Evolutionary conservation across 805 yeast species (phyloP).

Genomic region (Teunomyces lycoperdinae): DNA sequence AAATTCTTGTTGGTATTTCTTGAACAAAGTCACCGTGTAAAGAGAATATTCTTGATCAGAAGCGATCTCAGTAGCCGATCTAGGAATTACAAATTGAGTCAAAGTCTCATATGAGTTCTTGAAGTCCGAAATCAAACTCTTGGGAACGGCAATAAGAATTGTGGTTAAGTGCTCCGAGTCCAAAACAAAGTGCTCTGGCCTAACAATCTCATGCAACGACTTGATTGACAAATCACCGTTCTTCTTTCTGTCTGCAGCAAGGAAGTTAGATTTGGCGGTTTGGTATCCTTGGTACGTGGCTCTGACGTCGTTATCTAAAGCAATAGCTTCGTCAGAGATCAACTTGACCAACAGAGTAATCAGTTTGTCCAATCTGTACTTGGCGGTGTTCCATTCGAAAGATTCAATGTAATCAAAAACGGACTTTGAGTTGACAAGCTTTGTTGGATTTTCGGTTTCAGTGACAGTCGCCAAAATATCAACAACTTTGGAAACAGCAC

Average conservation of each 20-base stretch:
- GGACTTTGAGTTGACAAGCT: constrained; percentile 41
- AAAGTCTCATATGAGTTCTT: constrained; percentile 71
- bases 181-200: constrained; percentile 77
- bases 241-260: constrained; percentile 88
- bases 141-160: constrained; percentile 86
- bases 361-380: constrained; percentile 82
- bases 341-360: constrained; percentile 69
- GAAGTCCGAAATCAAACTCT: constrained; percentile 57
- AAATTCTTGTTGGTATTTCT: constrained; percentile 72
- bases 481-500: constrained; percentile 67
- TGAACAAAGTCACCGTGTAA: constrained; percentile 80
- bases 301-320: constrained; percentile 82
- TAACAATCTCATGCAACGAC: constrained; percentile 85
- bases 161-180: constrained; percentile 85
- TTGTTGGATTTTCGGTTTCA: constrained; percentile 19
- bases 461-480: constrained; percentile 59
- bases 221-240: constrained; percentile 91
- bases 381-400: constrained; percentile 85
- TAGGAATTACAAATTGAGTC: constrained; percentile 83
- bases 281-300: constrained; percentile 71
- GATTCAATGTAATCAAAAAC: constrained; percentile 66
- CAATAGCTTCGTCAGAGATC: constrained; percentile 73
- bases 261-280: constrained; percentile 76
- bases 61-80: constrained; percentile 71
- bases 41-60: constrained; percentile 72